Conservation (phyloP, 768 basidiomycete species). For the Panellus pusillus region DNA sequence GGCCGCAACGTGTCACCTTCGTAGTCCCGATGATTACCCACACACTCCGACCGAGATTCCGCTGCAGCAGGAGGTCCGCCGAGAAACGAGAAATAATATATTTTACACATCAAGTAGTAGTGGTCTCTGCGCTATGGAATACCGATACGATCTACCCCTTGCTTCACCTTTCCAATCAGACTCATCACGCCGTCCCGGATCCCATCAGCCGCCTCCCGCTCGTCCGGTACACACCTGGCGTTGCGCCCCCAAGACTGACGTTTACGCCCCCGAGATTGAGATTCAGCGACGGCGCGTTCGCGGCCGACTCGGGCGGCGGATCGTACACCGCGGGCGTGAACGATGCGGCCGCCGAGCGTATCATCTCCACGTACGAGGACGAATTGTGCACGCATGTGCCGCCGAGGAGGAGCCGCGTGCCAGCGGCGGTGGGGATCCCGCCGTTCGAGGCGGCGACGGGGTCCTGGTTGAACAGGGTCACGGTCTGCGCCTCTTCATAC, state of each 20-base stretch:
- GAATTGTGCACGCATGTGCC: conserved; percentile 97
- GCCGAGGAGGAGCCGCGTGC: conserved; percentile 81
- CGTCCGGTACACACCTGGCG: conserved; percentile 83
- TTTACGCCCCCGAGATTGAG: conserved; percentile 92
- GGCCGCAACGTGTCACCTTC: conserved; percentile 21
- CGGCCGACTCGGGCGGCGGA: conserved; percentile 72
- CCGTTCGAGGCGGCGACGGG: conserved; percentile 48
- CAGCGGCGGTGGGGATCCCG: conserved; percentile 50
- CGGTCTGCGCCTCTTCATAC: conserved; percentile 88
- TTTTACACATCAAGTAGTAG: background rate
- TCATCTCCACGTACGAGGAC: conserved; percentile 83
- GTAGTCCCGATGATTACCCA: conserved; percentile 7
- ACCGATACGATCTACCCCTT: conserved; percentile 70
- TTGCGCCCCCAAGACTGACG: conserved; percentile 88
- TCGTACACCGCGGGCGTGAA: conserved; percentile 70
- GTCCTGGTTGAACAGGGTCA: conserved; percentile 87
- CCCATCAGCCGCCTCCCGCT: conserved; percentile 81
- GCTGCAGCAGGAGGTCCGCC: too few relatives aligned
- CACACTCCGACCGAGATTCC: background rate
- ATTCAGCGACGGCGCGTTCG: conserved; percentile 78
- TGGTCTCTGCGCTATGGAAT: conserved; percentile 34
- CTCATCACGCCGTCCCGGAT: conserved; percentile 87
- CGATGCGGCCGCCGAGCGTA: conserved; percentile 64
- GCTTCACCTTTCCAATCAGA: conserved; percentile 86
- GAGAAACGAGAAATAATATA: conserved; percentile 11